Evolutionary conservation across 257 asterid species (phyloP).

Genomic region (Catharanthus roseus): DNA sequence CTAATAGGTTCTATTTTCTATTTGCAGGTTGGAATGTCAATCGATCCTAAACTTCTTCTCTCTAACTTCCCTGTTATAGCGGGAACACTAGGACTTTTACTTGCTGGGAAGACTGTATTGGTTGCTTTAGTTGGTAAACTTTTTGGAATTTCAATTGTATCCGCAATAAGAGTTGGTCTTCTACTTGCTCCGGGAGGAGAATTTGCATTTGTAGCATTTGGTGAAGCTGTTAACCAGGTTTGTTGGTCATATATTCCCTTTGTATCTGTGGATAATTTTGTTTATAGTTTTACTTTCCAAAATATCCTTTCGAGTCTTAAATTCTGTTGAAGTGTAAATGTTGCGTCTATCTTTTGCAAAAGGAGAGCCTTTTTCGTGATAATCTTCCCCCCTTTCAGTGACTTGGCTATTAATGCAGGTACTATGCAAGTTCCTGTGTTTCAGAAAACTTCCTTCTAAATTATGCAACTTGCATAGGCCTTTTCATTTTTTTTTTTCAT

Average conservation of each 20-base stretch:
- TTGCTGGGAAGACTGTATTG: conserved; percentile 86
- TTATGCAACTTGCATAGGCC: no score
- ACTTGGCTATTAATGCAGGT: neutral
- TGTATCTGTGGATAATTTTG: conserved; percentile 2
- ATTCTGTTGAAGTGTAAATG: neutral
- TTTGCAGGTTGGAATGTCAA: conserved; percentile 98
- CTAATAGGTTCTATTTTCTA: conserved; percentile 13
- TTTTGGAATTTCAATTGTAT: conserved; percentile 79
- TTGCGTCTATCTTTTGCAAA: neutral
- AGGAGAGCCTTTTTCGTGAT: neutral
- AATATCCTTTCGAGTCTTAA: conserved; percentile 3
- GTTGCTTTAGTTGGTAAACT: conserved; percentile 78
- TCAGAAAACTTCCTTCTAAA: neutral
- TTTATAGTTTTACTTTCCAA: neutral
- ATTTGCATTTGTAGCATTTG: conserved; percentile 98
- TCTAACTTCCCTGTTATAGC: conserved; percentile 86
- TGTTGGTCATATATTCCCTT: conserved; percentile 17
- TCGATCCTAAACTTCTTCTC: conserved; percentile 92
- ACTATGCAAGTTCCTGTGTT: neutral
- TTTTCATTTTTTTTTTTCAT: no score
- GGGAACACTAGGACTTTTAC: conserved; percentile 75
- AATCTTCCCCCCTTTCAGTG: neutral
- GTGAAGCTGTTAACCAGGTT: conserved; percentile 99
- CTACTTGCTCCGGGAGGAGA: conserved; percentile 99
- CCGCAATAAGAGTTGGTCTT: conserved; percentile 96